These are phyloP conservation scores for Porogramme epimiltina DNA, from an alignment of 1,284 basidiomycete genomes.

Conservation along the genomic window DNA sequence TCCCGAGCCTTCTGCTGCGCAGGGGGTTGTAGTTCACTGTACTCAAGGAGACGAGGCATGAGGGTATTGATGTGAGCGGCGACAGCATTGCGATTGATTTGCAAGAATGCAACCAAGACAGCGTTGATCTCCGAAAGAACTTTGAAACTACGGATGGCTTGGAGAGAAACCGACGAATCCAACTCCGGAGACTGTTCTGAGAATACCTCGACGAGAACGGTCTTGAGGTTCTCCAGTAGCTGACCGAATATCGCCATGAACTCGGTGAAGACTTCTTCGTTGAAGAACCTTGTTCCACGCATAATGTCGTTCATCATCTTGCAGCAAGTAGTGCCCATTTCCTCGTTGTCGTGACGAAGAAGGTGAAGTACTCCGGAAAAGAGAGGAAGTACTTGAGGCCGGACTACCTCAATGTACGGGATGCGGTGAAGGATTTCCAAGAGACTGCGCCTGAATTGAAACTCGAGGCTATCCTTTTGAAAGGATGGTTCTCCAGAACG, in stretches of 20 bases:
- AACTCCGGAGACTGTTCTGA: slow-evolving; percentile 58
- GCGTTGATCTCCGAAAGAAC: slow-evolving; percentile 94
- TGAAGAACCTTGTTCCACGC: slow-evolving; percentile 69
- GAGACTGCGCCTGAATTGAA: slow-evolving; percentile 83
- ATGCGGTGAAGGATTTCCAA: slow-evolving; percentile 90
- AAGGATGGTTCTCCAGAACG: slow-evolving; percentile 78
- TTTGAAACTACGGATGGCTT: slow-evolving; percentile 90
- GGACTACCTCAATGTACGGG: slow-evolving; percentile 80
- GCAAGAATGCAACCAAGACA: slow-evolving; percentile 90
- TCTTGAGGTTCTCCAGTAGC: slow-evolving; percentile 77
- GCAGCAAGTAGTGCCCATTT: slow-evolving; percentile 90
- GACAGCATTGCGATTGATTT: slow-evolving; percentile 74
- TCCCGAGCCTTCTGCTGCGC: slow-evolving; percentile 86
- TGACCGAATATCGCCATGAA: slow-evolving; percentile 82
- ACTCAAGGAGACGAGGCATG: slow-evolving; percentile 75
- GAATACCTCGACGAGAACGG: slow-evolving; percentile 79
- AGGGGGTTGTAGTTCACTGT: slow-evolving; percentile 81
- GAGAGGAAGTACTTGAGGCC: slow-evolving; percentile 70
- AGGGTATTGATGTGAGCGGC: slow-evolving; percentile 74
- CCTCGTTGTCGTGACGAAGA: slow-evolving; percentile 93
- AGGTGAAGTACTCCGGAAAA: slow-evolving; percentile 82
- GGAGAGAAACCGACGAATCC: slow-evolving; percentile 60
- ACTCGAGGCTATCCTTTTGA: slow-evolving; percentile 81
- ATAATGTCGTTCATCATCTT: slow-evolving; percentile 90
- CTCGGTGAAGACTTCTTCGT: slow-evolving; percentile 79